phyloP scores from a whole-genome alignment of 768 basidiomycete species.

The Mycena alexandri region DNA sequence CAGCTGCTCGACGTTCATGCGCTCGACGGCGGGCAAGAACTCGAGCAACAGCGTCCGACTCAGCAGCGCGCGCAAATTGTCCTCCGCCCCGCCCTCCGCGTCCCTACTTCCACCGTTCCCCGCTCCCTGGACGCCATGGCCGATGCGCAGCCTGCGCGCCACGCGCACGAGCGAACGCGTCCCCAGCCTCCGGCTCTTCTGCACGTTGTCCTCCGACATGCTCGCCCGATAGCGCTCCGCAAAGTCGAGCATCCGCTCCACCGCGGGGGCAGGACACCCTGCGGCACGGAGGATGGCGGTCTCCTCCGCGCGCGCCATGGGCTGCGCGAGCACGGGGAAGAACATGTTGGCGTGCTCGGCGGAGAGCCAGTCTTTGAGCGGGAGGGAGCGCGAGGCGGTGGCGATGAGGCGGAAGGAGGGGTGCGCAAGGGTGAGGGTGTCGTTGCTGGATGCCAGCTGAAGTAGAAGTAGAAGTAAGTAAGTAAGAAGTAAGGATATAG shows the following conservation, averaged over 20 bases:
- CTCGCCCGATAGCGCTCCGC: slow-evolving; percentile 70
- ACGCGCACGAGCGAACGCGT: slow-evolving; percentile 71
- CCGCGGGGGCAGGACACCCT: slow-evolving; percentile 56
- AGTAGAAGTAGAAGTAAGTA: neutral
- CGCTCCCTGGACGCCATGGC: slow-evolving; percentile 35
- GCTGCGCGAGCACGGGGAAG: slow-evolving; percentile 70
- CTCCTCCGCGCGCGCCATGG: slow-evolving; percentile 70
- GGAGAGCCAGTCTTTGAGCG: slow-evolving; percentile 77
- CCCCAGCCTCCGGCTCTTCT: slow-evolving; percentile 74
- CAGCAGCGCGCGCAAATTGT: slow-evolving; percentile 62
- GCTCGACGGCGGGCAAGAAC: slow-evolving; percentile 72
- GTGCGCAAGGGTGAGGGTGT: slow-evolving; percentile 63
- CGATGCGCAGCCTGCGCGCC: slow-evolving; percentile 60
- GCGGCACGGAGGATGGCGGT: slow-evolving; percentile 60
- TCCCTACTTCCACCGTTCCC: slow-evolving; percentile 48
- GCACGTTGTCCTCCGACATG: slow-evolving; percentile 66
- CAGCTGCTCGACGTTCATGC: slow-evolving; percentile 63
- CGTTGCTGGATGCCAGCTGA: slow-evolving; percentile 50
- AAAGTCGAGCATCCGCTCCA: slow-evolving; percentile 61
- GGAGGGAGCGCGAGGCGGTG: slow-evolving; percentile 72
- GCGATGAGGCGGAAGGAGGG: slow-evolving; percentile 72
- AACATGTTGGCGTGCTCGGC: slow-evolving; percentile 81
- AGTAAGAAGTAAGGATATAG: neutral
- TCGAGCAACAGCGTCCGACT: slow-evolving; percentile 66
- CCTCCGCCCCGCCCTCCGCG: neutral